A percentile compares a stretch with the other conserved stretches of the same genome.
These are phyloP conservation scores for Tricharina praecox DNA, from an alignment of 495 filamentous ascomycete genomes.

Conservation along the genomic window DNA sequence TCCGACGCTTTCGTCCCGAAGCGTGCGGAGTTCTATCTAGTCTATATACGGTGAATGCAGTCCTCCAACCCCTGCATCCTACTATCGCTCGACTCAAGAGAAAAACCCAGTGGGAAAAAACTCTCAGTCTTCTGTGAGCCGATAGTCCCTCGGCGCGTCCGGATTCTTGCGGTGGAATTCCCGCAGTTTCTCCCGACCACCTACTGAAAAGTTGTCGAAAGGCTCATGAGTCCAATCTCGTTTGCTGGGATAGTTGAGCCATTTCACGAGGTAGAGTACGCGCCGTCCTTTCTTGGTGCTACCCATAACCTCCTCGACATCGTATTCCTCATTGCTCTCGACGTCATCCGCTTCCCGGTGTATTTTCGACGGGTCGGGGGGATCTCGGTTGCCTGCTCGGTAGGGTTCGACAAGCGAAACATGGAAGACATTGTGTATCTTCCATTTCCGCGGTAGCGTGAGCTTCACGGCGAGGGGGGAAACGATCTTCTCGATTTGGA, in stretches of 20 bases:
- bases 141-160: not conserved
- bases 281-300: not conserved
- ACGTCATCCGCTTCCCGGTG: not conserved
- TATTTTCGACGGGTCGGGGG: not conserved
- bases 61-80: not conserved
- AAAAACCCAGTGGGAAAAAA: not conserved
- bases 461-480: not conserved
- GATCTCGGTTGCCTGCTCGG: not conserved
- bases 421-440: slow-evolving; percentile 14
- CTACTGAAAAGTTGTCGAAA: slow-evolving; percentile 1
- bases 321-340: not conserved
- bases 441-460: slow-evolving; percentile 5
- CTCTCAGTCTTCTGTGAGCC: not conserved
- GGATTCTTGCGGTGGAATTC: not conserved
- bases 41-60: too few relatives aligned
- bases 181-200: not conserved
- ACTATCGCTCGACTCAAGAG: not conserved
- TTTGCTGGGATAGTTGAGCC: not conserved
- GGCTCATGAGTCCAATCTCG: not conserved
- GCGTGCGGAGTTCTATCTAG: too few relatives aligned
- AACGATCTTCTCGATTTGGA: not conserved
- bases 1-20: too few relatives aligned
- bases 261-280: not conserved
- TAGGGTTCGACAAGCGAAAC: slow-evolving; percentile 6
- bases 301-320: not conserved